Evolutionary conservation across 805 yeast species (phyloP), one percentile per base, ranked within the genome.

Genomic region (Myxozyma udenii): DNA sequence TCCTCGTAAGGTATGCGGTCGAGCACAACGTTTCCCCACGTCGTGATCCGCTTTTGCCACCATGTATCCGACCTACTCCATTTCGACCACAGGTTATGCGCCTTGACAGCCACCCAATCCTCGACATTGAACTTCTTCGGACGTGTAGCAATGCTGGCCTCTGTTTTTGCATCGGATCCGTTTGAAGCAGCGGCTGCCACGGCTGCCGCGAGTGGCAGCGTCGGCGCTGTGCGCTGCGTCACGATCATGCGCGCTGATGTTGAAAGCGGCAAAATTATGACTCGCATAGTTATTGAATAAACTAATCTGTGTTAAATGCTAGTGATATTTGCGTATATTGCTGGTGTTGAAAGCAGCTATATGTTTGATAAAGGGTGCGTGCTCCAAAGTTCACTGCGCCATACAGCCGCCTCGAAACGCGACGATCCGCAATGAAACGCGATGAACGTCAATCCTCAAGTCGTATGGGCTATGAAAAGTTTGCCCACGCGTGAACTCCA

Each of bases 1-100:
- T 90, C 98, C 58, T 83, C 81, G 79, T 91, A 90, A 1, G 91
- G 87, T 4, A 86, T 79, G 21, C 79, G 74, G 46, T 78, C 77
- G 59, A 89, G 66, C 36, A 84, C 72, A 48, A 66, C 67, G 39
- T 78, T 75, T 14, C 83, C 77, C 55, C 72, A 71, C 2, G 64
- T 45, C 2, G 85, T 88, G 41, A 89, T 76, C 48, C 72, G 74
- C 57, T 76, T 71, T 66, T 87, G 87, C 62, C 84, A 68, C 7
- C 71, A 64, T 35, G 73, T 69, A 1, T 81, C 74, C 0, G 95
- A 84, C 0, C 68, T 64, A 40, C 72, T 74, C 64, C 90, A 66
- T 46, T 76, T 78, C 32, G 65, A 64, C 96, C 96, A 90, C 3
- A 79, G 72, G 43, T 72, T 74, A 6, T 72, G 60, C 1, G 84